Evolutionary conservation across 768 basidiomycete genomes (phyloP).

Genomic region (Coprinellus aureogranulatus): DNA sequence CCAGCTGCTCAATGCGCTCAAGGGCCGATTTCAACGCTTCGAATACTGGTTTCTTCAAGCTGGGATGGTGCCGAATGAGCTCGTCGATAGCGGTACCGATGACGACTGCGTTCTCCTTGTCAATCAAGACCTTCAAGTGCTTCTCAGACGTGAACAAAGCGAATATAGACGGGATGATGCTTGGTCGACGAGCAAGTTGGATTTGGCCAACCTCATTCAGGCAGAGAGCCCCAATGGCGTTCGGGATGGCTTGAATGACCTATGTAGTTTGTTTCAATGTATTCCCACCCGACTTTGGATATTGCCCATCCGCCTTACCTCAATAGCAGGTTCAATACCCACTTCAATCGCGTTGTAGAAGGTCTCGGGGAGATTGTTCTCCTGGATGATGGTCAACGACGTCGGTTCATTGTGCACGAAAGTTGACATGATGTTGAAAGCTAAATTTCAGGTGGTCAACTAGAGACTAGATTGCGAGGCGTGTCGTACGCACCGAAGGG

Average conservation of each 20-base stretch:
- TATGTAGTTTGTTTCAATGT: too few relatives aligned
- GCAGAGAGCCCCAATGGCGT: constrained; percentile 94
- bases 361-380: constrained; percentile 81
- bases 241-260: constrained; percentile 91
- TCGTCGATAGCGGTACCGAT: constrained; percentile 93
- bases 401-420: constrained; percentile 99
- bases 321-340: constrained; percentile 83
- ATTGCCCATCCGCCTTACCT: constrained; percentile 46
- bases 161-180: constrained; percentile 83
- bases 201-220: constrained; percentile 88
- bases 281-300: too few relatives aligned
- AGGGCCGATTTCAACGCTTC: constrained; percentile 71
- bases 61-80: constrained; percentile 92
- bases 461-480: constrained; percentile 2
- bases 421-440: constrained; percentile 92
- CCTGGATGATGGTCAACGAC: constrained; percentile 88
- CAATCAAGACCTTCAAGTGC: constrained; percentile 79
- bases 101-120: constrained; percentile 88
- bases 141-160: constrained; percentile 81
- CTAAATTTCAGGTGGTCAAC: constrained; percentile 34
- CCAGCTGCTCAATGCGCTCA: constrained; percentile 71
- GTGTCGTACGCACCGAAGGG: constrained; percentile 61
- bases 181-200: constrained; percentile 71
- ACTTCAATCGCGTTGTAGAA: constrained; percentile 86
- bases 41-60: constrained; percentile 76